These are phyloP conservation scores for Geranium incanum DNA, from an alignment of 441 rosid genomes.

Conservation along the genomic window DNA sequence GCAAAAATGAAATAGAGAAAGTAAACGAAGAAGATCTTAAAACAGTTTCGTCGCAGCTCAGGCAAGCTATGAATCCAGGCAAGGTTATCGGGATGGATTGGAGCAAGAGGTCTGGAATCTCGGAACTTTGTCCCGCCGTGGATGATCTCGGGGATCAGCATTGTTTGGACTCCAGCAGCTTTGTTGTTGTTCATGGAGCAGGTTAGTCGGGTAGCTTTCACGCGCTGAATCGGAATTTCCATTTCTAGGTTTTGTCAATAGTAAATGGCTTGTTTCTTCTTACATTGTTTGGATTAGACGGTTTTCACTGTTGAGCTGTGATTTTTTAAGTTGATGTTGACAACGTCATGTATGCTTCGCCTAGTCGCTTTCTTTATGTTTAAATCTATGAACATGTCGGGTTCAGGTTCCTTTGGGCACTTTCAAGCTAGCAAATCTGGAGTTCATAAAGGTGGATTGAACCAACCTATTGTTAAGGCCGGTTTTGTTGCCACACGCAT, in stretches of 20 bases:
- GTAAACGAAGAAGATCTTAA: conserved; percentile 63
- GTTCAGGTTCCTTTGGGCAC: conserved; percentile 89
- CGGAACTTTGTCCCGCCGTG: conserved; percentile 37
- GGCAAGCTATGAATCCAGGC: conserved; percentile 45
- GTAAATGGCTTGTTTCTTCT: neutral
- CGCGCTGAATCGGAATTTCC: conserved; percentile 4
- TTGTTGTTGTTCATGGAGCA: conserved; percentile 89
- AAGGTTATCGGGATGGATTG: conserved; percentile 71
- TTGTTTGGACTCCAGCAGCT: conserved; percentile 36
- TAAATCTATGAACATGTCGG: conserved; percentile 11
- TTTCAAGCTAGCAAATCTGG: conserved; percentile 94
- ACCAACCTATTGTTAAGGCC: conserved; percentile 64
- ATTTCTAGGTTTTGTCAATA: neutral
- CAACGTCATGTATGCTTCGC: too few species aligned
- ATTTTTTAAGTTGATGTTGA: neutral
- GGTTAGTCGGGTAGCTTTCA: conserved; percentile 35
- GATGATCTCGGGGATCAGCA: conserved; percentile 33
- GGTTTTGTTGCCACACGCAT: conserved; percentile 92
- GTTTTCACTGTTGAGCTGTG: neutral
- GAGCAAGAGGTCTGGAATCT: conserved; percentile 67
- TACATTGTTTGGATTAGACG: neutral
- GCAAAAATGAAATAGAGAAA: conserved; percentile 77
- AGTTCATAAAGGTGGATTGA: conserved; percentile 86
- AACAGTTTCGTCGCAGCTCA: conserved; percentile 52
- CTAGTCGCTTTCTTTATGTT: neutral